Evolutionary conservation across 2,329 filamentous ascomycete genomes (phyloP).

Genomic region (Pseudocercospora fijiensis): DNA sequence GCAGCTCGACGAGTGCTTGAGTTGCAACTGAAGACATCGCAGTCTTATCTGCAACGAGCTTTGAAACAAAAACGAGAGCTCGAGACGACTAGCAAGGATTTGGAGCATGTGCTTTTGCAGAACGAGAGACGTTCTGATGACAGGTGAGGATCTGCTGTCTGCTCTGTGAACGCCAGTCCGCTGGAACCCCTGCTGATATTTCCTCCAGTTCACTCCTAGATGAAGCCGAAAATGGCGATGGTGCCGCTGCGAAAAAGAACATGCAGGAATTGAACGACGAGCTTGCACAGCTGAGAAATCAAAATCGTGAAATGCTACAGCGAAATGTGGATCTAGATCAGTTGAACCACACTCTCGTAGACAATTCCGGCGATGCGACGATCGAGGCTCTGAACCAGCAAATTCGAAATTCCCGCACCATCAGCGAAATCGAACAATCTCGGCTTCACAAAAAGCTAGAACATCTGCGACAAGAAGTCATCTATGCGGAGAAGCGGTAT

Average conservation of each 20-base stretch:
- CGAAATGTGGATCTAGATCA: not conserved
- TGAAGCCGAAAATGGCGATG: not conserved
- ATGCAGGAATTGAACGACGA: not conserved
- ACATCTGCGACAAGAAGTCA: not conserved
- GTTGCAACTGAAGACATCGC: not conserved
- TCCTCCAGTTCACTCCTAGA: not conserved
- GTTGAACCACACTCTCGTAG: not conserved
- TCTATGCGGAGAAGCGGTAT: not conserved
- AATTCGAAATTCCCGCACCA: not conserved
- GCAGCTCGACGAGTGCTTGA: not conserved
- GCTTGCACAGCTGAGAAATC: not conserved
- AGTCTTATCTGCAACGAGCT: not conserved
- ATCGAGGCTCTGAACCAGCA: constrained; percentile 8
- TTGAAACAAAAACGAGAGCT: not conserved
- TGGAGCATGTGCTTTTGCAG: not conserved
- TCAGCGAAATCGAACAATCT: not conserved
- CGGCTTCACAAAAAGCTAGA: not conserved
- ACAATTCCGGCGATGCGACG: not conserved
- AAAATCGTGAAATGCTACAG: not conserved
- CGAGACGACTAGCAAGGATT: not conserved
- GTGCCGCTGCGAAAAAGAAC: not conserved
- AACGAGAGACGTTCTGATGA: not conserved
- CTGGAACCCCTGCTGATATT: not conserved
- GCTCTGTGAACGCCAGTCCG: not conserved
- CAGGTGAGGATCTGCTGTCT: not conserved